Percentiles rank a stretch among this genome's conserved stretches.
These are phyloP conservation scores for Coffea canephora DNA, from an alignment of 257 asterid genomes.

Conservation along the genomic window DNA sequence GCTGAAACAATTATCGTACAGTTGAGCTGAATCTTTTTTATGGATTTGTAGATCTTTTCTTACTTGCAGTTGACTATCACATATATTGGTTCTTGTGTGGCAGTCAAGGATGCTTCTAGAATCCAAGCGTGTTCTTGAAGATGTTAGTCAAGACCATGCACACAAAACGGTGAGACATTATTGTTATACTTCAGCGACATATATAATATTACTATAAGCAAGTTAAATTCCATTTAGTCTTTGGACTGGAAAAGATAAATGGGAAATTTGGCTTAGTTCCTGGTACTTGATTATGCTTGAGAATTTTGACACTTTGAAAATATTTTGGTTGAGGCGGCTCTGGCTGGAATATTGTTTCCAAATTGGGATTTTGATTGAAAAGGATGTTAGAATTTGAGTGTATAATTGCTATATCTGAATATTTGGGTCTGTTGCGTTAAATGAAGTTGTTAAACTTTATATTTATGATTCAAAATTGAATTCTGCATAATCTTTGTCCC, in stretches of 20 bases:
- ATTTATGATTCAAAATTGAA: not conserved
- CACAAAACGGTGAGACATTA: conserved; percentile 81
- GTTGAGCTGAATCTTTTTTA: not conserved
- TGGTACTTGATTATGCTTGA: not conserved
- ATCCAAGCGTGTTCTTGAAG: conserved; percentile 93
- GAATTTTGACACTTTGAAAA: not conserved
- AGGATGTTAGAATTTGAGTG: not conserved
- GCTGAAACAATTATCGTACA: not conserved
- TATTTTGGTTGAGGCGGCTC: not conserved
- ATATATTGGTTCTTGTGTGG: conserved; percentile 17
- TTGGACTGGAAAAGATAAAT: not conserved
- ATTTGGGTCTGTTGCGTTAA: not conserved
- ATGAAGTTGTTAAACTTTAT: not conserved
- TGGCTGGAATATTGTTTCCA: not conserved
- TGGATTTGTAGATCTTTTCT: not conserved
- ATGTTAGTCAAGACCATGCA: conserved; percentile 99
- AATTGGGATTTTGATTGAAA: not conserved
- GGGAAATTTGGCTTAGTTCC: not conserved
- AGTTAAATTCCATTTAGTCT: not conserved
- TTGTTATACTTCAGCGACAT: not conserved
- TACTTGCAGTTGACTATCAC: not conserved
- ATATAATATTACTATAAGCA: not conserved
- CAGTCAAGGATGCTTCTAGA: conserved; percentile 96
- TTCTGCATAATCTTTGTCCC: not conserved
- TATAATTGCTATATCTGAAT: not conserved